Base-by-base conservation (phyloP, 177 flowering plant species). In the Vitis hybrid region DNA sequence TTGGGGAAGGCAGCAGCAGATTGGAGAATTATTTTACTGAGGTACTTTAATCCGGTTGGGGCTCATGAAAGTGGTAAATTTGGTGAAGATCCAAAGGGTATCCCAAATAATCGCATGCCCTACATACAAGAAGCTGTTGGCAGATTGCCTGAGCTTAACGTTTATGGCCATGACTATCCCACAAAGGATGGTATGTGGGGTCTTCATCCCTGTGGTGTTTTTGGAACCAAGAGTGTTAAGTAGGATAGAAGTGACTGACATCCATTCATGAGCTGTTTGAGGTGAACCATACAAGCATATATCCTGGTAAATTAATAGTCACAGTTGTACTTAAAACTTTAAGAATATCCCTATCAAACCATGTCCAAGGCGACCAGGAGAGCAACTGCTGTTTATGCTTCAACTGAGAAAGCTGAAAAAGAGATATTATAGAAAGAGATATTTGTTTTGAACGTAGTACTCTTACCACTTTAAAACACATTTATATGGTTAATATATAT, bases 21-120 rank as follows among this genome's bases (percentile, higher is more conserved):
- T 19, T 96, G 97, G 99, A 87, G 80, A 74, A 93, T 91, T 4
- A 88, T 92, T 48, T 74, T 92, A 68, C 79, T 96, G 52, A 86
- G 99, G 67, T 96, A 93, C 84, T 96, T 93, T 82, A 93, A 96
- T 71, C 99, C 99, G 51, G 93, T 93, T 54, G 97, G 93, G 61
- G 98, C 98, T 68, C 98, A 96, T 70, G 87, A 85, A 76, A 93
- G 99, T 77, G 99, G 98, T 51, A 78, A 71, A 77, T 77, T 96
- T 66, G 99, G 99, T 62, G 99, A 96, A 84, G 99, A 96, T 78
- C 99, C 99, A 6, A 92, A 85, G 82, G 98, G 99, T 6, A 88
- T 91, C 71, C 99, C 99, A 52, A 93, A 91, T 68, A 93, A 93
- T 79, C 95, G 93, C 60, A 90, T 96, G 97, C 99, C 99, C 61